Evolutionary conservation across 495 filamentous ascomycete species (phyloP).

Genomic region (Aspergillus baeticus): DNA sequence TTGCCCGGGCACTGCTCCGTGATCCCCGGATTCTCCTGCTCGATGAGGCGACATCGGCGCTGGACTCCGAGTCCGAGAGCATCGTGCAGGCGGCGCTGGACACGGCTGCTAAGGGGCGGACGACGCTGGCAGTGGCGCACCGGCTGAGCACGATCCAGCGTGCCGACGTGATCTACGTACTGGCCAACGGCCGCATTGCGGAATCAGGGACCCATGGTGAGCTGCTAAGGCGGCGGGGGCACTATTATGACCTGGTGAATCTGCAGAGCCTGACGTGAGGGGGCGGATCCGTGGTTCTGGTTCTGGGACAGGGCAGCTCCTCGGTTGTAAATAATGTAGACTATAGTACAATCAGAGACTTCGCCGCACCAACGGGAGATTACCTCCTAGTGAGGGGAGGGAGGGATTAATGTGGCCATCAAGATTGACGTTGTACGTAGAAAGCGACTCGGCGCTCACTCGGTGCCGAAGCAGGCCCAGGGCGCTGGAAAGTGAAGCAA

Average conservation of each 20-base stretch:
- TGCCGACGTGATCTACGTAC: slow-evolving; percentile 79
- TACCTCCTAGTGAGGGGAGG: no score
- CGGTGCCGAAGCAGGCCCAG: neutral
- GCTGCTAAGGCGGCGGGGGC: slow-evolving; percentile 61
- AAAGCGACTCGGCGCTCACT: neutral
- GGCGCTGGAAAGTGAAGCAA: no score
- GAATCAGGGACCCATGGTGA: slow-evolving; percentile 71
- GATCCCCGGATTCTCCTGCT: slow-evolving; percentile 70
- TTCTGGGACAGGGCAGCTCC: no score
- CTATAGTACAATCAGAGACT: neutral
- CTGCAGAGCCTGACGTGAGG: slow-evolving; percentile 63
- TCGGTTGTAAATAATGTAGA: no score
- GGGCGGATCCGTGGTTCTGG: no score
- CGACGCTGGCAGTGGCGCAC: slow-evolving; percentile 80
- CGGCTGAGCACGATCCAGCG: slow-evolving; percentile 77
- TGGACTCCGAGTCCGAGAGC: slow-evolving; percentile 80
- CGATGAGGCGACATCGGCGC: slow-evolving; percentile 78
- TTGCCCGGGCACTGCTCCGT: slow-evolving; percentile 71
- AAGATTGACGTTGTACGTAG: no score
- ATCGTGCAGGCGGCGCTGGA: slow-evolving; percentile 82
- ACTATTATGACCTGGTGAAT: slow-evolving; percentile 74
- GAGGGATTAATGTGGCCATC: no score
- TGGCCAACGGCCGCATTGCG: slow-evolving; percentile 69
- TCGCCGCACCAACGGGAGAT: no score
- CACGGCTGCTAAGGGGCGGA: slow-evolving; percentile 66